These are phyloP conservation scores for Magnusiomyces suaveolens DNA, from an alignment of 1,139 yeast species.

Conservation along the genomic window DNA sequence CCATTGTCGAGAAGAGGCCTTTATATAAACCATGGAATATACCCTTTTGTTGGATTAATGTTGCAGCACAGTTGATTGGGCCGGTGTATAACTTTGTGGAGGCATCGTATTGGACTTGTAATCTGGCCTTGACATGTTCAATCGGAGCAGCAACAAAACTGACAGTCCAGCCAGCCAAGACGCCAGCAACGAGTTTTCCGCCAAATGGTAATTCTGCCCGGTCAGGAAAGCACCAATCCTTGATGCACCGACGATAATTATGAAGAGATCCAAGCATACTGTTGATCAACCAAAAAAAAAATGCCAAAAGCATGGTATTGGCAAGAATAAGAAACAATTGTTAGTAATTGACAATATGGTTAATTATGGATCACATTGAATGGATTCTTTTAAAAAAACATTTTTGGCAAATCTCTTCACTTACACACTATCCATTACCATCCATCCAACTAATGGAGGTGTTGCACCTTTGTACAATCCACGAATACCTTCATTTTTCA, in stretches of 20 bases:
- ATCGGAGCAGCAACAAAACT: constrained; percentile 91
- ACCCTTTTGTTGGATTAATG: constrained; percentile 48
- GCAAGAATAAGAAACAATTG: too few relatives aligned
- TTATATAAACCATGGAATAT: constrained; percentile 69
- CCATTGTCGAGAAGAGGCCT: constrained; percentile 77
- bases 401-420: not conserved
- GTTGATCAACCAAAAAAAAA: too few relatives aligned
- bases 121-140: constrained; percentile 77
- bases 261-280: constrained; percentile 75
- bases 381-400: not conserved
- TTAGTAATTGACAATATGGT: too few relatives aligned
- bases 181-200: constrained; percentile 75
- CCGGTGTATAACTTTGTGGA: constrained; percentile 59
- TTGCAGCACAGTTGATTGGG: constrained; percentile 57
- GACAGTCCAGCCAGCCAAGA: constrained; percentile 75
- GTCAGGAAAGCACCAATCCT: constrained; percentile 52
- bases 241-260: constrained; percentile 58
- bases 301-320: too few relatives aligned
- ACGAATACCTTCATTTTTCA: constrained; percentile 59
- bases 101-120: constrained; percentile 84
- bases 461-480: constrained; percentile 87
- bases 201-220: constrained; percentile 51
- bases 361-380: not conserved
- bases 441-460: constrained; percentile 90
- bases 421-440: constrained; percentile 63